Evolutionary conservation across 805 yeast genomes (phyloP), one percentile per base, ranked within the genome.

Genomic region (Starmerella potacharoeniae): DNA sequence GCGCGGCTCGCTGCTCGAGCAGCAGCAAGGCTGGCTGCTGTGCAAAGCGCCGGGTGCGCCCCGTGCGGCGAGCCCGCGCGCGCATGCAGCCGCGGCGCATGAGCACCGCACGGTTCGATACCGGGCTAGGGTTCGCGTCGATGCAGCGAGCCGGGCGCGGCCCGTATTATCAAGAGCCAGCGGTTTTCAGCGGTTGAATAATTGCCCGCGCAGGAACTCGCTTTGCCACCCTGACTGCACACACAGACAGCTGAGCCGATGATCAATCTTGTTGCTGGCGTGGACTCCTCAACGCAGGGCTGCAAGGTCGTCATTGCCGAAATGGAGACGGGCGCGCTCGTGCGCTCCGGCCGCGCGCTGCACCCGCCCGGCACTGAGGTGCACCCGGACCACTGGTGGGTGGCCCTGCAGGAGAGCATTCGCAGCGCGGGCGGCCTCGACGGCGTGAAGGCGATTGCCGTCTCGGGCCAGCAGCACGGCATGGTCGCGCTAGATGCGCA

Each of bases 381-480:
- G 8, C 57, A 60, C 45, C 65, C 65, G 16, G 61, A 60, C 16
- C 52, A 35, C 6, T 63, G 65, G 65, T 57, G 58, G 60, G 10
- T 14, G 11, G 65, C 65, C 1, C 54, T 60, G 11, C 53, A 54
- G 5, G 33, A 40, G 16, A 56, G 64, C 35, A 56, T 63, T 43
- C 53, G 29, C 6, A 28, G 14, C 7, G 63, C 60, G 3, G 65
- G 64, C 30, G 64, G 65, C 3, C 54, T 63, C n/a, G 55, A 39
- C 5, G 65, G 58, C 33, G 63, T 63, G 17, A 9, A 49, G n/a
- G 64, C 63, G 10, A 58, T 63, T 37, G 52, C 65, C 1, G 55
- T 63, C n/a, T 57, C 65, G 11, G 65, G 65, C 28, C 65, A 63
- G 53, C 65, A 63, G 55, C 65, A 63, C 31, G 65, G 65, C 2